A percentile compares a stretch with the other conserved stretches of the same genome.
Conservation (phyloP, 306 rosid species). For the Prunus mume region DNA sequence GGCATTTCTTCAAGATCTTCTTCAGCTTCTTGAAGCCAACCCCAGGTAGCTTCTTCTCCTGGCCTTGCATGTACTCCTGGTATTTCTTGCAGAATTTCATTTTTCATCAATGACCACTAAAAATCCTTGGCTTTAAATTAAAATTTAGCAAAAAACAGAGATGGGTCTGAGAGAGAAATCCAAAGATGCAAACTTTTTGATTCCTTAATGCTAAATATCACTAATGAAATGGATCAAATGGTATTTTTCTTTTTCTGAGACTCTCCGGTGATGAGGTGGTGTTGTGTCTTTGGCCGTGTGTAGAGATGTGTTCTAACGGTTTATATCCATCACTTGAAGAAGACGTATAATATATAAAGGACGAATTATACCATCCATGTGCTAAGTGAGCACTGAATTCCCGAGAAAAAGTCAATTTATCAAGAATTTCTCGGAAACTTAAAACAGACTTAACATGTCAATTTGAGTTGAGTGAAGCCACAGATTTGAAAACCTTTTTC, state of each 20-base stretch:
- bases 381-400: not conserved
- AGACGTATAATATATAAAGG: not conserved
- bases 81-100: conserved; percentile 98
- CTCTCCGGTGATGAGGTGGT: not conserved
- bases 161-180: not conserved
- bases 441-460: not conserved
- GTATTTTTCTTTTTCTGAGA: no score
- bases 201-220: no score
- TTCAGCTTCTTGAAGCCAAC: conserved; percentile 89
- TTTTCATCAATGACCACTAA: conserved; percentile 17
- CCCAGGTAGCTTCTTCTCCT: conserved; percentile 66
- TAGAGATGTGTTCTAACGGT: no score
- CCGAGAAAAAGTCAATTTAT: not conserved
- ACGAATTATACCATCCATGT: not conserved
- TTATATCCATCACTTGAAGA: not conserved
- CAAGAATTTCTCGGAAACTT: not conserved
- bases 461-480: no score
- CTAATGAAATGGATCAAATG: no score
- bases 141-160: not conserved
- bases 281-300: no score
- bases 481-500: not conserved
- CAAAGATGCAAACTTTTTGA: not conserved
- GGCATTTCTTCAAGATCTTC: conserved; percentile 78
- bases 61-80: conserved; percentile 76
- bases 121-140: not conserved